phyloP scores from a whole-genome alignment of 257 asterid species.

The Forsythia suspensa region DNA sequence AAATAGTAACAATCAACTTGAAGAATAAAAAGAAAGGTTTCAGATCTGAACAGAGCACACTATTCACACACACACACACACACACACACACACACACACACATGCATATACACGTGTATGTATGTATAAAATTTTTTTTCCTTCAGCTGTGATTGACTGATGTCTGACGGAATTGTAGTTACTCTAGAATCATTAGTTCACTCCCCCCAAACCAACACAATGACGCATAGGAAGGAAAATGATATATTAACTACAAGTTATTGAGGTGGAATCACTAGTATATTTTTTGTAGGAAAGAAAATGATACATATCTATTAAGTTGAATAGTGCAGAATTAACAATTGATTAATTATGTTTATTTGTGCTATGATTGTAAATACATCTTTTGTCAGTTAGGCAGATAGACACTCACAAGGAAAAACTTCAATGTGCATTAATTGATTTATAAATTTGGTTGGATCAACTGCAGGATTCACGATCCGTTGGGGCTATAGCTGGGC shows the following conservation, averaged over 20 bases:
- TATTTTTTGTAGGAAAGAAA: neutral
- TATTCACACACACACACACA: too few species aligned
- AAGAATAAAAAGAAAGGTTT: too few species aligned
- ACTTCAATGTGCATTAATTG: neutral
- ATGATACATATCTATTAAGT: neutral
- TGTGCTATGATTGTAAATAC: neutral
- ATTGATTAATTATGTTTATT: neutral
- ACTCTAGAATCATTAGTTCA: neutral
- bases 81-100: too few species aligned
- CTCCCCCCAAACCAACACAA: neutral
- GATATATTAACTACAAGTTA: neutral
- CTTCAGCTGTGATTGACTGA: neutral
- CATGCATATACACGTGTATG: neutral
- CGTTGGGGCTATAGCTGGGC: constrained; percentile 77
- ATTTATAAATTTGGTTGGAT: constrained; percentile 14
- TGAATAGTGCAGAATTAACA: neutral
- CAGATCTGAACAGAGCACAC: too few species aligned
- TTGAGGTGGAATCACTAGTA: neutral
- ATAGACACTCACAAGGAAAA: too few species aligned
- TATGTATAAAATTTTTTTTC: neutral
- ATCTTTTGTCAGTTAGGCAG: too few species aligned
- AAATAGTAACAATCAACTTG: too few species aligned
- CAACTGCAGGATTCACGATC: constrained; percentile 72
- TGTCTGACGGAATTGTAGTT: neutral
- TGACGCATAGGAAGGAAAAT: neutral